A percentile compares a stretch with the other conserved stretches of the same genome.
Conservation (phyloP, 2,329 filamentous ascomycete species). For the Xylariaceae sp. region DNA sequence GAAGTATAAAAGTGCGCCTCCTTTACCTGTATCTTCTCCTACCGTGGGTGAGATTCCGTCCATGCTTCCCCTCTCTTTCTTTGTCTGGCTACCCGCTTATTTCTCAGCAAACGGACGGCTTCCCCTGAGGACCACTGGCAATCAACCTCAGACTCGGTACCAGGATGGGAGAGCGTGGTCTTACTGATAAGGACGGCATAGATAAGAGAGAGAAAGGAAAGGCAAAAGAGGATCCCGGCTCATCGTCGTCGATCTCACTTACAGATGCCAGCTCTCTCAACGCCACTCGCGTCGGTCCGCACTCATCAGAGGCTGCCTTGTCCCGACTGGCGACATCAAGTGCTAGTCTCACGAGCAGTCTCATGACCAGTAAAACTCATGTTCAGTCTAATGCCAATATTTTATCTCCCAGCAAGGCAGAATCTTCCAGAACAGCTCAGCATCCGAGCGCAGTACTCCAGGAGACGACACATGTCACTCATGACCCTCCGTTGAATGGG, state of each 20-base stretch:
- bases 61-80: not conserved
- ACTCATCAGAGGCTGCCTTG: constrained; percentile 9
- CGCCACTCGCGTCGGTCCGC: not conserved
- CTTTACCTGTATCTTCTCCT: too few relatives aligned
- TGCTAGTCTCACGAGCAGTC: constrained; percentile 16
- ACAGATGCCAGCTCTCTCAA: constrained; percentile 1
- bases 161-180: not conserved
- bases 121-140: too few relatives aligned
- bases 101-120: not conserved
- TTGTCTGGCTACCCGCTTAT: not conserved
- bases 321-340: constrained; percentile 23
- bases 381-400: constrained; percentile 8
- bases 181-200: not conserved
- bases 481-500: not conserved
- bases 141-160: not conserved
- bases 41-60: too few relatives aligned
- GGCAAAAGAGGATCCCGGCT: constrained; percentile 1
- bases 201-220: constrained; percentile 11
- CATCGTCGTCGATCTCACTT: not conserved
- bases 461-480: constrained; percentile 18
- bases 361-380: constrained; percentile 12
- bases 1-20: too few relatives aligned
- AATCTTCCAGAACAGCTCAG: constrained; percentile 14
- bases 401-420: constrained; percentile 22
- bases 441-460: constrained; percentile 9